These are phyloP conservation scores for Lolium perenne DNA, from an alignment of 176 grass and related monocot genomes.

Conservation along the genomic window DNA sequence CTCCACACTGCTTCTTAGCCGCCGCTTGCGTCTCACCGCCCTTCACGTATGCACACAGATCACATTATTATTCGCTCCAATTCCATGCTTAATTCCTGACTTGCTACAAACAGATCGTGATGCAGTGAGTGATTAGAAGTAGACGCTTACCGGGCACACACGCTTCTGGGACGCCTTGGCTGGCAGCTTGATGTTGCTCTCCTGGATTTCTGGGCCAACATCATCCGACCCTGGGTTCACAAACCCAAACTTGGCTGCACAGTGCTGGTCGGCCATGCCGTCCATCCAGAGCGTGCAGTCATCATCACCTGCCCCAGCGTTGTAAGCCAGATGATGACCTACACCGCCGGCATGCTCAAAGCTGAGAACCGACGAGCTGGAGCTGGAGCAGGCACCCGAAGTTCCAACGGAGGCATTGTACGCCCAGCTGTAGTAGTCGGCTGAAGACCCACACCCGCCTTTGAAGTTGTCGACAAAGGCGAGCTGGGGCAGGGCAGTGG, in stretches of 20 bases:
- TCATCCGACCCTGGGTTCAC: slow-evolving; percentile 45
- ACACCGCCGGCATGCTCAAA: slow-evolving; percentile 62
- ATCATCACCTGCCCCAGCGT: slow-evolving; percentile 38
- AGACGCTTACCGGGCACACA: slow-evolving; percentile 30
- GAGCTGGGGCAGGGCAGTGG: slow-evolving; percentile 15
- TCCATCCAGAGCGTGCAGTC: slow-evolving; percentile 76
- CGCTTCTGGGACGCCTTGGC: slow-evolving; percentile 58
- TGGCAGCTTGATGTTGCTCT: slow-evolving; percentile 41
- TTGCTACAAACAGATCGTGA: neutral
- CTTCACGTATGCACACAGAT: slow-evolving; percentile 22
- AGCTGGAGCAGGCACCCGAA: slow-evolving; percentile 50
- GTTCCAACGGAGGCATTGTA: slow-evolving; percentile 16
- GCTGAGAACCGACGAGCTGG: slow-evolving; percentile 86
- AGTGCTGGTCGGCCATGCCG: slow-evolving; percentile 51
- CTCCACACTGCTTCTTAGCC: slow-evolving; percentile 78
- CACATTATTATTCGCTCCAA: neutral
- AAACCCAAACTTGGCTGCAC: slow-evolving; percentile 46
- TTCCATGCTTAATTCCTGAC: neutral
- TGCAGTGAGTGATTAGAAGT: neutral
- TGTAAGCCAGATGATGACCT: slow-evolving; percentile 20
- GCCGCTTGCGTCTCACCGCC: slow-evolving; percentile 47
- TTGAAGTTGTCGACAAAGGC: slow-evolving; percentile 53
- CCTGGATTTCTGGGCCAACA: slow-evolving; percentile 37
- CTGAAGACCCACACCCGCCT: slow-evolving; percentile 14
- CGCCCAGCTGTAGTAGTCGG: slow-evolving; percentile 47